Base-by-base conservation (phyloP, 2,329 filamentous ascomycete genomes). In the Colletotrichum sp. region DNA sequence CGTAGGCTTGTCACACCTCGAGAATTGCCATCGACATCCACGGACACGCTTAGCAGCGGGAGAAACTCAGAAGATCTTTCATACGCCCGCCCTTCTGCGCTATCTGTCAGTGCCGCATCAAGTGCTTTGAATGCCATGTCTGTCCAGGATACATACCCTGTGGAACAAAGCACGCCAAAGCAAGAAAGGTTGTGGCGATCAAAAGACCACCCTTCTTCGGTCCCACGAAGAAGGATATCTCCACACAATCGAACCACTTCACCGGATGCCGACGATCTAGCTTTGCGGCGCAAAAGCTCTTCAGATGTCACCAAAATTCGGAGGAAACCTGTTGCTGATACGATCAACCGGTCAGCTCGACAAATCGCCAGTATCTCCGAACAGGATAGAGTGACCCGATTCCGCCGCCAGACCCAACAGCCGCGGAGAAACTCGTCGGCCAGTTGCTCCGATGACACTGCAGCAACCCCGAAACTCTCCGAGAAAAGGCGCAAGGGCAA, bases 41-140 rank as follows among this genome's bases (percentile, higher is more conserved):
- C 52, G 22, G 81, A 84, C 15, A 74, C 78, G 7, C 77, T 84
- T 39, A 79, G 79, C 57, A 79, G 82, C 12, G 63, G 78, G 27
- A 83, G 86, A 48, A 84, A 84, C 60, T 86, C 85, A 5, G 85
- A 85, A 15, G 88, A 90, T 25, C 85, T 83, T 60, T 78, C 80
- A 3, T 82, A 81, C 34, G 75, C 81, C 30, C 82, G 82, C 0
- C 84, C 88, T 13, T 89, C 90, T 3, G 82, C 87, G 3, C 83
- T 91, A 4, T 91, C 90, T 8, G 80, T 91, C 15, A 90, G 88
- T 67, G 90, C 90, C 57, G 90, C 90, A 19, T 90, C 90, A 8
- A 91, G 89, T 78, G 90, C 90, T 8, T 78, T 91, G 7, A 88
- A 83, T 57, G 83, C 86, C 12, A 28, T 76, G 16, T 61, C 74